Percentiles rank a stretch among this genome's conserved stretches.
Evolutionary conservation across 1,284 basidiomycete species (phyloP).

Genomic region (Tremellales sp.): DNA sequence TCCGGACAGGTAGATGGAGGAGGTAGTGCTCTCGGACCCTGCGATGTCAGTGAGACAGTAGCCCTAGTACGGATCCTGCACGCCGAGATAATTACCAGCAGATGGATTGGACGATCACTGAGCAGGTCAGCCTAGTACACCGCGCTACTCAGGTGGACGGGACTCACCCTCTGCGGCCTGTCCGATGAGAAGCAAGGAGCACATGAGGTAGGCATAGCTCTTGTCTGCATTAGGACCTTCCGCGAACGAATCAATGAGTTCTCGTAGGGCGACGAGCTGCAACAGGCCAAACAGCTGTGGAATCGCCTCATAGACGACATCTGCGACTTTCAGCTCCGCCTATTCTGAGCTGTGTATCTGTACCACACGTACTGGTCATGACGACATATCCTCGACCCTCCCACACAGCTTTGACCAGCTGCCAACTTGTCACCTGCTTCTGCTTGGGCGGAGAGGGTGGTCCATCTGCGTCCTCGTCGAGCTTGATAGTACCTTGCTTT

Average conservation of each 20-base stretch:
- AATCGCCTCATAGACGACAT: slow-evolving; percentile 29
- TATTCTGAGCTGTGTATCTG: no score
- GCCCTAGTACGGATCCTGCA: not conserved
- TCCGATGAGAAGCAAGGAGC: slow-evolving; percentile 40
- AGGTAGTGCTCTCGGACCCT: slow-evolving; percentile 44
- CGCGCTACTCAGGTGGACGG: no score
- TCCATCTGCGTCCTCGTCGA: slow-evolving; percentile 5
- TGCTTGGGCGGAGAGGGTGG: not conserved
- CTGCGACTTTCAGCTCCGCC: slow-evolving; percentile 10
- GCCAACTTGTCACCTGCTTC: slow-evolving; percentile 25
- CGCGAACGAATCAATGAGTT: slow-evolving; percentile 38
- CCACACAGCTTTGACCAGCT: slow-evolving; percentile 32
- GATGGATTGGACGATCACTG: slow-evolving; percentile 25
- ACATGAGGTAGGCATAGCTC: slow-evolving; percentile 44
- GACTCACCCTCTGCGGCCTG: slow-evolving; percentile 29
- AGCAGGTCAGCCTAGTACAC: not conserved
- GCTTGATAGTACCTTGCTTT: slow-evolving; percentile 3
- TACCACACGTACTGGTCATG: slow-evolving; percentile 29
- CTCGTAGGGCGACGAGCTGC: slow-evolving; percentile 34
- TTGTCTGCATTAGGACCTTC: slow-evolving; percentile 20
- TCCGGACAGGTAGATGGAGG: slow-evolving; percentile 38
- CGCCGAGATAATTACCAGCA: slow-evolving; percentile 18
- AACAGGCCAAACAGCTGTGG: slow-evolving; percentile 31
- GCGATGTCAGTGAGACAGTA: slow-evolving; percentile 5
- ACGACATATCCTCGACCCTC: slow-evolving; percentile 25